Evolutionary conservation across 2,329 filamentous ascomycete species (phyloP).

Genomic region (Purpureocillium takamizusanense): DNA sequence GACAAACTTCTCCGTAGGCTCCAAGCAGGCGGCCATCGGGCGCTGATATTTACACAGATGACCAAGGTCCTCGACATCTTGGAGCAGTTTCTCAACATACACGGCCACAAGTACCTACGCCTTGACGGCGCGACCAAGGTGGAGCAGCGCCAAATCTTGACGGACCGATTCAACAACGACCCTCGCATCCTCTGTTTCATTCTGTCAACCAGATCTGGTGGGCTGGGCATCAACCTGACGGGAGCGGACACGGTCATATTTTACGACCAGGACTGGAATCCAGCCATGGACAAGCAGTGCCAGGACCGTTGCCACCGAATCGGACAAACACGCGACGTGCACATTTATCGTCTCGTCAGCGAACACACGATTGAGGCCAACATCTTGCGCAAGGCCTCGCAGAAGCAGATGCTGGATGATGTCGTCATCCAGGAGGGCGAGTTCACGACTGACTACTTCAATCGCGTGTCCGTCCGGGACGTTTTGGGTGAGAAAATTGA

Average conservation of each 20-base stretch:
- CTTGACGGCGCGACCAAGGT: conserved; percentile 95
- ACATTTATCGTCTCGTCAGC: conserved; percentile 91
- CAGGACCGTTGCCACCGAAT: conserved; percentile 97
- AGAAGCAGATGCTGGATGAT: conserved; percentile 96
- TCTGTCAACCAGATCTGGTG: conserved; percentile 85
- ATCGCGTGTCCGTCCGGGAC: conserved; percentile 64
- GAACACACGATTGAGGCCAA: conserved; percentile 97
- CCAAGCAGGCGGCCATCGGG: conserved; percentile 83
- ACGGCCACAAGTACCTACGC: conserved; percentile 92
- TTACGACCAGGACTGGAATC: conserved; percentile 99
- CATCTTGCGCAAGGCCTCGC: conserved; percentile 89
- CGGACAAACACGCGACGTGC: conserved; percentile 92
- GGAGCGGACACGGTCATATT: conserved; percentile 98
- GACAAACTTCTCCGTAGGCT: conserved; percentile 79
- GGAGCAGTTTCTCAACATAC: conserved; percentile 95
- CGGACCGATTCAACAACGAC: conserved; percentile 95
- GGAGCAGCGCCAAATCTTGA: conserved; percentile 89
- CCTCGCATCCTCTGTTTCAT: conserved; percentile 91
- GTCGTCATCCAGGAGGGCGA: conserved; percentile 97
- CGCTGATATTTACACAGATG: conserved; percentile 99
- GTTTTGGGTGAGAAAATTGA: conserved; percentile 55
- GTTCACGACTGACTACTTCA: conserved; percentile 95
- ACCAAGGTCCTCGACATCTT: conserved; percentile 96
- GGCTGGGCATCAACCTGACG: conserved; percentile 91
- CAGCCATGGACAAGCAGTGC: conserved; percentile 98